These are phyloP conservation scores for Kwoniella shivajii DNA, from an alignment of 1,284 basidiomycete genomes.

Conservation along the genomic window DNA sequence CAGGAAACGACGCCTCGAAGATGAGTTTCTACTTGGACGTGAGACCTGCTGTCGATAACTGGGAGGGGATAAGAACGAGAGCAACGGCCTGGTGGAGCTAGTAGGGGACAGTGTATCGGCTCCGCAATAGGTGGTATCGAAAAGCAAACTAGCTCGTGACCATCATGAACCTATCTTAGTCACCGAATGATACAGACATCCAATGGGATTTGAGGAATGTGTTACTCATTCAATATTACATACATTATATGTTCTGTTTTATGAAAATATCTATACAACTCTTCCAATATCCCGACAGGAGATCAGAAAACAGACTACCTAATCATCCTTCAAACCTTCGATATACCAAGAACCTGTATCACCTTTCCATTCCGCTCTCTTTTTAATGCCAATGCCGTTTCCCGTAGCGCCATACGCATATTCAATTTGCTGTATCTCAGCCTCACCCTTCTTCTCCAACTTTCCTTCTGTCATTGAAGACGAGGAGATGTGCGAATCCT, in stretches of 20 bases:
- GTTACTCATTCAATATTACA: background rate
- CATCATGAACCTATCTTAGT: too few species aligned
- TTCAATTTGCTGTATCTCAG: conserved; percentile 10
- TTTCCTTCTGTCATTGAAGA: background rate
- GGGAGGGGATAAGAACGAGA: conserved; percentile 83
- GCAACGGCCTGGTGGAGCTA: conserved; percentile 35
- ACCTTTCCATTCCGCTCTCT: conserved; percentile 15
- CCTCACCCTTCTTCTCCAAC: conserved; percentile 1
- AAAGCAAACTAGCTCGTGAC: too few species aligned
- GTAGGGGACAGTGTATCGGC: too few species aligned
- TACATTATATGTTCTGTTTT: background rate
- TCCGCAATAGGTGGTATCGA: too few species aligned
- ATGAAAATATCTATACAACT: background rate
- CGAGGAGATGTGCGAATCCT: background rate
- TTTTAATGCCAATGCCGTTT: background rate
- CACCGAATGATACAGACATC: background rate
- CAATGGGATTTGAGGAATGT: background rate
- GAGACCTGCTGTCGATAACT: conserved; percentile 86
- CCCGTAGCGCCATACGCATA: background rate
- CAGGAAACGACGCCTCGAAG: conserved; percentile 35
- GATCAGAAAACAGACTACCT: background rate
- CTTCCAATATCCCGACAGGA: background rate
- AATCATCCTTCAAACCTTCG: conserved; percentile 7
- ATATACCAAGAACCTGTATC: conserved; percentile 11
- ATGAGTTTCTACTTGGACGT: conserved; percentile 89